Conservation (phyloP, 805 yeast genomes). For the Wickerhamiella sergipiensis region DNA sequence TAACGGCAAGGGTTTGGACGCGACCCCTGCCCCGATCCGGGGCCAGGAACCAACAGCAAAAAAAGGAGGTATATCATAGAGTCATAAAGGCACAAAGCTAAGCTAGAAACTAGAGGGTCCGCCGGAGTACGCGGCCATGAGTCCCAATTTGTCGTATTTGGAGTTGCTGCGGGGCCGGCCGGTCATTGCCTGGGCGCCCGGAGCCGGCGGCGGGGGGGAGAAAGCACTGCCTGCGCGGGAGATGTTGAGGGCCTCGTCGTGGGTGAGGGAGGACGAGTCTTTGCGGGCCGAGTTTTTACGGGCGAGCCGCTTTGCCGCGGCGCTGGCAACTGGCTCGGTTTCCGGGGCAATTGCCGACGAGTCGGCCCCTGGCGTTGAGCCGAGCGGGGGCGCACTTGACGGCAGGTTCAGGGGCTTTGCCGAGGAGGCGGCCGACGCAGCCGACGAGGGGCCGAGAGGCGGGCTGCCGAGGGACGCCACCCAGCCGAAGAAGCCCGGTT, state of each 20-base stretch:
- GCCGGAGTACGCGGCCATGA: constrained; percentile 27
- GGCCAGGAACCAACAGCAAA: background rate
- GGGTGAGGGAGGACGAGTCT: constrained; percentile 19
- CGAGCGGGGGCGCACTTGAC: background rate
- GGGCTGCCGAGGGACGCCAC: constrained; percentile 1
- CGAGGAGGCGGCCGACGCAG: background rate
- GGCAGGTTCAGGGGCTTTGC: constrained; percentile 1
- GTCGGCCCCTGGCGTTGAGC: too few relatives aligned
- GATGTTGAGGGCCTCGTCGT: constrained; percentile 27
- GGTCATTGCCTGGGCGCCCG: constrained; percentile 1
- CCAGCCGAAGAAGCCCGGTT: constrained; percentile 6
- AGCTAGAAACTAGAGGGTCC: constrained; percentile 21
- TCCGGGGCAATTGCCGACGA: background rate
- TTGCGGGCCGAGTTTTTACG: constrained; percentile 10
- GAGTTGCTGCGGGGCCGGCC: constrained; percentile 8
- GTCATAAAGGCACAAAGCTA: background rate
- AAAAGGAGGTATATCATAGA: background rate
- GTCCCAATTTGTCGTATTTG: constrained; percentile 23
- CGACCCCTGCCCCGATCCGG: background rate
- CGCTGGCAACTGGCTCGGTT: background rate
- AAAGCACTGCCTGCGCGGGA: constrained; percentile 19
- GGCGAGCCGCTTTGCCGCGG: background rate
- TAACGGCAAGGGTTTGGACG: too few relatives aligned
- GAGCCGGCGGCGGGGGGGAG: constrained; percentile 1
- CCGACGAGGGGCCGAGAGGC: constrained; percentile 1